Percentiles rank a stretch among this genome's conserved stretches.
These are phyloP conservation scores for Pinus albicaulis DNA, from an alignment of 75 land plant species.

Conservation along the genomic window DNA sequence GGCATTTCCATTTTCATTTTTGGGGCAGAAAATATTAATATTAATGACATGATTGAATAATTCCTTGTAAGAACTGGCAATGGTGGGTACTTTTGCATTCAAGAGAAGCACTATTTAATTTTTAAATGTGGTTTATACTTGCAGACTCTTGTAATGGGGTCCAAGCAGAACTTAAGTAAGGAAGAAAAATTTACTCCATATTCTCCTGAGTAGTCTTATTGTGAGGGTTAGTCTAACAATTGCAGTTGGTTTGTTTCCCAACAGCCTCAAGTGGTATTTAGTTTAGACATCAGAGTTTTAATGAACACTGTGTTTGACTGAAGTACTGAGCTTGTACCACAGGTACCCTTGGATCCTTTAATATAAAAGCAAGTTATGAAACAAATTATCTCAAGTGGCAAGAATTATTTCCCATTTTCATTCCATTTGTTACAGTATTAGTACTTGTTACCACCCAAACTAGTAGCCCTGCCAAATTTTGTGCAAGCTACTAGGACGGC, in stretches of 20 bases:
- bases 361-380: not conserved
- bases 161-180: not conserved
- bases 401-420: not conserved
- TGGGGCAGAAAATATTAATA: not conserved
- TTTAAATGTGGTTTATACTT: not conserved
- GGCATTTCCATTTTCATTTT: not conserved
- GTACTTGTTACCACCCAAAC: too few species aligned
- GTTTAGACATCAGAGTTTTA: not conserved
- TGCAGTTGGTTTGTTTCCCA: not conserved
- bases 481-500: too few species aligned
- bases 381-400: not conserved
- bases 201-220: not conserved
- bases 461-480: too few species aligned
- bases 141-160: not conserved
- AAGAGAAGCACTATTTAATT: not conserved
- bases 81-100: not conserved
- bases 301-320: not conserved
- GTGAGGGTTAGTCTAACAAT: not conserved
- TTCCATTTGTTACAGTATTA: not conserved
- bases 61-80: not conserved
- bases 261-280: not conserved
- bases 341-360: not conserved
- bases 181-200: not conserved
- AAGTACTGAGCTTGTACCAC: not conserved
- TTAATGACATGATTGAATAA: constrained; percentile 2